Conservation (phyloP, 805 yeast genomes). For the Candida awuae region DNA sequence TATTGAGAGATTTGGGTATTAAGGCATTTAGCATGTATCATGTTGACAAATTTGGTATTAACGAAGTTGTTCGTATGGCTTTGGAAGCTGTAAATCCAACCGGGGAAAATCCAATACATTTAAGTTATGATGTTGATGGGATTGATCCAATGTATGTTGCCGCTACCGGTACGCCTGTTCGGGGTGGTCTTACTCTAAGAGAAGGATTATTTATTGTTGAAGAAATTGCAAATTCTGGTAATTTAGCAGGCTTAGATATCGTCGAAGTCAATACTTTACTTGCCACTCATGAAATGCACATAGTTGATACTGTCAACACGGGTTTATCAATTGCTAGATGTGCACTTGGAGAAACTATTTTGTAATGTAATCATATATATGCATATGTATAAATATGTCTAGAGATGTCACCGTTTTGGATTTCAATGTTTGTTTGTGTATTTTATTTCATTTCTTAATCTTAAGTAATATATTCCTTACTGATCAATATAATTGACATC, state of each 20-base stretch:
- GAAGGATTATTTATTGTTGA: slow-evolving; percentile 92
- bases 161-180: slow-evolving; percentile 96
- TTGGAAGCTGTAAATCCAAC: slow-evolving; percentile 68
- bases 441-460: too few species aligned
- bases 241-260: slow-evolving; percentile 77
- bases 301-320: slow-evolving; percentile 77
- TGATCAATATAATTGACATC: too few species aligned
- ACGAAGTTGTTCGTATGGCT: slow-evolving; percentile 88
- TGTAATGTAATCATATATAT: too few species aligned
- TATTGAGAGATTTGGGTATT: slow-evolving; percentile 62
- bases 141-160: slow-evolving; percentile 92
- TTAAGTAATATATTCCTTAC: too few species aligned
- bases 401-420: too few species aligned
- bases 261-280: slow-evolving; percentile 91
- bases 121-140: slow-evolving; percentile 94
- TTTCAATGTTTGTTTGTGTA: too few species aligned
- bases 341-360: slow-evolving; percentile 86
- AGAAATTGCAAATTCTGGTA: slow-evolving; percentile 86
- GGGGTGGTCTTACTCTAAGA: slow-evolving; percentile 91
- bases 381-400: too few species aligned
- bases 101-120: slow-evolving; percentile 65
- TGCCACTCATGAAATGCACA: slow-evolving; percentile 68
- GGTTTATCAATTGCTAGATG: slow-evolving; percentile 90
- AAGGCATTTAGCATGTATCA: slow-evolving; percentile 93
- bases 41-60: slow-evolving; percentile 89